Conservation (phyloP, 2,329 filamentous ascomycete species). For the Ophiostoma sp. region DNA sequence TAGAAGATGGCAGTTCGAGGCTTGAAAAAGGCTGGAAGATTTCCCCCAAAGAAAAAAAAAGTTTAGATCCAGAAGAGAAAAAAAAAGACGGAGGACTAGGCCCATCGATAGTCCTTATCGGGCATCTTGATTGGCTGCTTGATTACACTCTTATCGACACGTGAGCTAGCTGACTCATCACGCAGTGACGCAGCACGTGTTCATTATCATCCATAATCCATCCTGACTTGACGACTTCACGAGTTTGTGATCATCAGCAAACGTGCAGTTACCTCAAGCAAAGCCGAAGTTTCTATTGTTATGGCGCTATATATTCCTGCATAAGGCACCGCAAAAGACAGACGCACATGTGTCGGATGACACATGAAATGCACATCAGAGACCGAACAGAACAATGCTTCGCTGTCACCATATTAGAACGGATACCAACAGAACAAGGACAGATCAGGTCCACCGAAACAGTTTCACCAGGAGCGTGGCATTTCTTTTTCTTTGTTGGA, state of each 20-base stretch:
- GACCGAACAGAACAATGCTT: no score
- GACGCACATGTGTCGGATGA: no score
- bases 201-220: not conserved
- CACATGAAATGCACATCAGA: no score
- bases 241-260: not conserved
- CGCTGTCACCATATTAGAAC: no score
- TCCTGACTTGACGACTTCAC: not conserved
- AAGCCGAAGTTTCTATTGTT: no score
- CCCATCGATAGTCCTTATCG: slow-evolving; percentile 10
- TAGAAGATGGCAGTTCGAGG: not conserved
- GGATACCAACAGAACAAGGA: not conserved
- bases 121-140: not conserved
- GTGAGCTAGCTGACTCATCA: slow-evolving; percentile 1
- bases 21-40: slow-evolving; percentile 11
- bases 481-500: not conserved
- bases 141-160: not conserved
- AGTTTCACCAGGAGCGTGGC: no score
- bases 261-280: no score
- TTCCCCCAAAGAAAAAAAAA: slow-evolving; percentile 11
- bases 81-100: slow-evolving; percentile 16
- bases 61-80: slow-evolving; percentile 3
- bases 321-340: no score
- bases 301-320: no score
- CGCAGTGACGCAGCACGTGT: not conserved
- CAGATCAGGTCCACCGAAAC: not conserved